Evolutionary conservation across 306 rosid genomes (phyloP).

Genomic region (Fagus sylvatica): DNA sequence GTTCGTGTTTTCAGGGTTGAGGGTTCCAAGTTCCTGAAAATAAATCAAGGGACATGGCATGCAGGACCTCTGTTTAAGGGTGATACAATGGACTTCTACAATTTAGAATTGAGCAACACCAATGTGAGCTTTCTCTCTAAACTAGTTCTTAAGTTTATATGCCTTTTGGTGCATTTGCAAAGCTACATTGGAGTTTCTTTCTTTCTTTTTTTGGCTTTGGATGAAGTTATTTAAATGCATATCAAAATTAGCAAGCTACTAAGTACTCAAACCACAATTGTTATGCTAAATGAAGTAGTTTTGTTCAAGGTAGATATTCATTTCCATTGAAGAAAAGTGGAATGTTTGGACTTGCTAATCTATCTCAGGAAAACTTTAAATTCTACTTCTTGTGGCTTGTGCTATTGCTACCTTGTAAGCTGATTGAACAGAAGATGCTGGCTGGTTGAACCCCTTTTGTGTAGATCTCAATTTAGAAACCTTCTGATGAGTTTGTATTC

Average conservation of each 20-base stretch:
- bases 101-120: constrained; percentile 66
- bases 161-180: constrained; percentile 18
- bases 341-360: not conserved
- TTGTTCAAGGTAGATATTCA: not conserved
- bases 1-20: constrained; percentile 63
- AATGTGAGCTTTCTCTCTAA: constrained; percentile 46
- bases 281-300: not conserved
- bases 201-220: not conserved
- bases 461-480: not conserved
- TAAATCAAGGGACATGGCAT: constrained; percentile 87
- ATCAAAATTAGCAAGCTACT: not conserved
- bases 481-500: not conserved
- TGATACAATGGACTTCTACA: constrained; percentile 62
- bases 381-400: not conserved
- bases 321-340: not conserved
- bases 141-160: not conserved
- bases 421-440: not conserved
- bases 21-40: constrained; percentile 79
- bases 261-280: not conserved
- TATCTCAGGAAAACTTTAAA: not conserved
- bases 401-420: not conserved
- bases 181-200: not conserved
- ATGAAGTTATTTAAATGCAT: not conserved
- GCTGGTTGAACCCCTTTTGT: not conserved
- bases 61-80: constrained; percentile 83